Conservation (phyloP, 176 grass and related monocot species). For the Chloris gayana region DNA sequence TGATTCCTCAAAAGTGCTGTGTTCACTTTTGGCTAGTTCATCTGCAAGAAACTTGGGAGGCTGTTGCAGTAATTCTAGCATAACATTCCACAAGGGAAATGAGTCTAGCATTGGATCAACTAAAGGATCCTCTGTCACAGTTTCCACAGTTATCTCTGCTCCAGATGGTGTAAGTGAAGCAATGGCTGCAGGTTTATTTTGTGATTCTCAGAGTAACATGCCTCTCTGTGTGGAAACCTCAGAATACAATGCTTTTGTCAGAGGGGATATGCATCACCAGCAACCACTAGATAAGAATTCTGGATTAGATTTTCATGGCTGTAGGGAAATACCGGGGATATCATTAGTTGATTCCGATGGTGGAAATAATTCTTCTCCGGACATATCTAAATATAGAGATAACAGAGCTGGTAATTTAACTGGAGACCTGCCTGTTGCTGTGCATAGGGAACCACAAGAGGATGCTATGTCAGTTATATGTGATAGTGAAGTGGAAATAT, state of each 20-base stretch:
- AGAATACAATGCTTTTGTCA: constrained; percentile 3
- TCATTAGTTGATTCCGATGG: not conserved
- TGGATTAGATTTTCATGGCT: constrained; percentile 24
- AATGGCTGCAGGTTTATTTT: constrained; percentile 25
- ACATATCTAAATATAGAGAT: constrained; percentile 28
- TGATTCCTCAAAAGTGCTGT: constrained; percentile 22
- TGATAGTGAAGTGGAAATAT: constrained; percentile 30
- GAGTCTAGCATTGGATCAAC: constrained; percentile 53
- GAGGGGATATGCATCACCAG: constrained; percentile 3
- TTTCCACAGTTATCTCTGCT: constrained; percentile 29
- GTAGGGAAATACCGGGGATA: not conserved
- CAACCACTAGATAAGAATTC: constrained; percentile 1
- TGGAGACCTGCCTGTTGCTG: not conserved
- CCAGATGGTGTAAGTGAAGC: constrained; percentile 35
- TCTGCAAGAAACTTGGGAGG: constrained; percentile 31
- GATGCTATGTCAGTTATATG: constrained; percentile 34
- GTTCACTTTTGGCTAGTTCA: constrained; percentile 43
- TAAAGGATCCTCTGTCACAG: constrained; percentile 63
- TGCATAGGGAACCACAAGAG: constrained; percentile 34
- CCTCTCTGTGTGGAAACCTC: constrained; percentile 29
- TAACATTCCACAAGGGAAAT: constrained; percentile 40
- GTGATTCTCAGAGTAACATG: constrained; percentile 19
- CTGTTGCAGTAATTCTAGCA: constrained; percentile 42
- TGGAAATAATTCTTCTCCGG: constrained; percentile 19
- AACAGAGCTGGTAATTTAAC: not conserved